phyloP scores from a whole-genome alignment of 345 rosid species.

The Conringia planisiliqua region DNA sequence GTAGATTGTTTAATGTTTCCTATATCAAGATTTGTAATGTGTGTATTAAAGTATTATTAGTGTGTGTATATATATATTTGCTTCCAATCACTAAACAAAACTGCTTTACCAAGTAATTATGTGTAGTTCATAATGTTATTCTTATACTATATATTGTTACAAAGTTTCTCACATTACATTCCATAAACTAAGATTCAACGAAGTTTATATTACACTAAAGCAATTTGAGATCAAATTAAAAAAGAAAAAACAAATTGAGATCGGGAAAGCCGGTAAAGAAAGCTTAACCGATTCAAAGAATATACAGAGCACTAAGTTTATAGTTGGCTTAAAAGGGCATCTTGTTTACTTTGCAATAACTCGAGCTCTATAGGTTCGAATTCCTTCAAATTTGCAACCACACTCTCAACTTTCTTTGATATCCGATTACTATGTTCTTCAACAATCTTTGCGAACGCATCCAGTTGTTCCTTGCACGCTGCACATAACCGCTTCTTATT shows the following conservation, averaged over 20 bases:
- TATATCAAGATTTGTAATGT: not conserved
- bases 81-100: not conserved
- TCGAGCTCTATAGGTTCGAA: constrained; percentile 48
- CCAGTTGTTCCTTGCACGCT: constrained; percentile 59
- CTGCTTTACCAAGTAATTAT: not conserved
- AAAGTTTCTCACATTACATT: not conserved
- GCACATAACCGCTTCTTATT: constrained; percentile 66
- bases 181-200: constrained; percentile 7
- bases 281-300: not conserved
- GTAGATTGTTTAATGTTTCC: constrained; percentile 4
- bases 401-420: constrained; percentile 50
- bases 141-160: constrained; percentile 10
- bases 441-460: constrained; percentile 55
- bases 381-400: constrained; percentile 52
- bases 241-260: too few relatives aligned
- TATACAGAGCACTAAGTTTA: not conserved
- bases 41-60: too few relatives aligned
- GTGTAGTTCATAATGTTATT: not conserved
- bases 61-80: not conserved
- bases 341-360: constrained; percentile 41
- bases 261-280: not conserved
- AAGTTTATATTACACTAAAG: not conserved
- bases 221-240: not conserved
- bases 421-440: constrained; percentile 52
- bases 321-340: not conserved